A percentile compares a stretch with the other conserved stretches of the same genome.
phyloP scores from a whole-genome alignment of 2,329 filamentous ascomycete genomes.

The Cadophora luteo-olivacea region DNA sequence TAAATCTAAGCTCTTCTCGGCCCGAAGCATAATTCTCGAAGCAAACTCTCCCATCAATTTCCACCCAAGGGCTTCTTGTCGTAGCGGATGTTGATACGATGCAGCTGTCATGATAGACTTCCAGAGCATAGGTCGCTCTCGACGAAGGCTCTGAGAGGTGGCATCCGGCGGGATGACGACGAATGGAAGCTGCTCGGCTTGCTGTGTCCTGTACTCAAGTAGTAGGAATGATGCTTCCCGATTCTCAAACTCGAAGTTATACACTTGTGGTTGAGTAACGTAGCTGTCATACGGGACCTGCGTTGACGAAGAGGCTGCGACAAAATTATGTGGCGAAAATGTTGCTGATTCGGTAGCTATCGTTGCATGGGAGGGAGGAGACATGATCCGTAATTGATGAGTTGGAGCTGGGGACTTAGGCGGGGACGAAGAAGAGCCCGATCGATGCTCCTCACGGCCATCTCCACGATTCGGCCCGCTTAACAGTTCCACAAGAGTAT shows the following conservation, averaged over 20 bases:
- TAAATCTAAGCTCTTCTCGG: slow-evolving; percentile 41
- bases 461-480: slow-evolving; percentile 12
- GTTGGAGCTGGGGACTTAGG: neutral
- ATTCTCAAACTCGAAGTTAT: slow-evolving; percentile 8
- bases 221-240: slow-evolving; percentile 23
- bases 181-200: slow-evolving; percentile 27
- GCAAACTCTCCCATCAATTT: slow-evolving; percentile 30
- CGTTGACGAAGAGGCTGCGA: neutral
- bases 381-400: slow-evolving; percentile 6
- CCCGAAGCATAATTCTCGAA: slow-evolving; percentile 25
- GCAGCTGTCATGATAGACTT: slow-evolving; percentile 27
- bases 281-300: neutral
- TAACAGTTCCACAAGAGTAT: slow-evolving; percentile 29
- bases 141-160: slow-evolving; percentile 22
- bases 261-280: slow-evolving; percentile 11
- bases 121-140: slow-evolving; percentile 30
- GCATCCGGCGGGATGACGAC: slow-evolving; percentile 27
- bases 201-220: slow-evolving; percentile 23
- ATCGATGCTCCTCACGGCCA: neutral
- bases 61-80: slow-evolving; percentile 23
- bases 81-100: slow-evolving; percentile 22
- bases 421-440: neutral
- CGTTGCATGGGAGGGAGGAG: neutral
- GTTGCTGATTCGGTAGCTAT: neutral
- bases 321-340: neutral